phyloP scores from a whole-genome alignment of 2,329 filamentous ascomycete genomes.

The Aspergillus luchuensis region DNA sequence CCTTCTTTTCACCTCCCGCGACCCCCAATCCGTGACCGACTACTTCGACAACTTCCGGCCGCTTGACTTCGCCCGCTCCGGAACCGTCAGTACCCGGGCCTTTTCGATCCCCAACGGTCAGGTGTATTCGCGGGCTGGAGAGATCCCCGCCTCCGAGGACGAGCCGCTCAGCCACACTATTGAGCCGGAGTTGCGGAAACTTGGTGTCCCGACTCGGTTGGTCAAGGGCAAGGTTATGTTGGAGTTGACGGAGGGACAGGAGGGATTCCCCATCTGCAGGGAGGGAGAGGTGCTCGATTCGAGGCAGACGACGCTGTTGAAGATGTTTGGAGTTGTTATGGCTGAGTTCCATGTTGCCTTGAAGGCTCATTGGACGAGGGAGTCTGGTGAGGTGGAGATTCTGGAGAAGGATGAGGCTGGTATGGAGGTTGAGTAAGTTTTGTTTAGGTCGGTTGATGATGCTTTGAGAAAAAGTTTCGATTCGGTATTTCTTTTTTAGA shows the following conservation, averaged over 20 bases:
- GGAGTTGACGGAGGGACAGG: conserved; percentile 51
- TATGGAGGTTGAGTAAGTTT: conserved; percentile 45
- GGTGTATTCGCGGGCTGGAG: conserved; percentile 76
- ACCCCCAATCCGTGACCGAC: conserved; percentile 64
- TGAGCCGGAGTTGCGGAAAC: conserved; percentile 84
- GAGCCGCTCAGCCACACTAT: conserved; percentile 83
- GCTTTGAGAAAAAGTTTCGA: conserved; percentile 11
- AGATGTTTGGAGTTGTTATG: conserved; percentile 88
- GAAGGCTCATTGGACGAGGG: conserved; percentile 62
- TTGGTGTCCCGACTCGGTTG: conserved; percentile 87
- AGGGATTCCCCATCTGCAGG: conserved; percentile 74
- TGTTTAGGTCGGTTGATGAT: neutral
- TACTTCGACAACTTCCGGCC: conserved; percentile 74
- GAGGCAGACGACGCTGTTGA: conserved; percentile 88
- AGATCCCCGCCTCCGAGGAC: conserved; percentile 78
- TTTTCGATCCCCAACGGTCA: conserved; percentile 83
- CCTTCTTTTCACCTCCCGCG: conserved; percentile 83
- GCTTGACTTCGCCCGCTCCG: conserved; percentile 89
- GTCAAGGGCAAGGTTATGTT: conserved; percentile 85
- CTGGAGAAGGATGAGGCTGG: conserved; percentile 38
- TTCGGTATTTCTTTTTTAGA: neutral
- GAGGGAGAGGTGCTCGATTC: conserved; percentile 85
- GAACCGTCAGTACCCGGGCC: conserved; percentile 69
- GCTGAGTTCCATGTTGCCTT: conserved; percentile 86
- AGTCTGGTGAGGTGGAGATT: conserved; percentile 43